Base-by-base conservation (phyloP, 192 early-diverging fungal species). In the Backusella macrospora region DNA sequence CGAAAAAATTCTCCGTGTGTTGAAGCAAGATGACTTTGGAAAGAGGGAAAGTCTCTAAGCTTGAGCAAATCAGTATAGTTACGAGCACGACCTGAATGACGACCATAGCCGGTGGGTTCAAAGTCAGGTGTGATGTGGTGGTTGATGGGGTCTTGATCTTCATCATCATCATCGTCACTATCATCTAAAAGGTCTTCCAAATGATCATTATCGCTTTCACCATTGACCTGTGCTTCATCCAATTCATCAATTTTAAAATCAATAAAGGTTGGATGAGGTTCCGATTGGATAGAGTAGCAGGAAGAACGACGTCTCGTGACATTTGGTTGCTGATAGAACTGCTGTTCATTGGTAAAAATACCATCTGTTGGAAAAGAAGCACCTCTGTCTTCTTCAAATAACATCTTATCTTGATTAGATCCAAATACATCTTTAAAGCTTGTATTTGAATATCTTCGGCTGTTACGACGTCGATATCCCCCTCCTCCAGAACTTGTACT, bases 211-310 rank as follows among this genome's bases (percentile, higher is more conserved):
- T 42, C 43, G 42, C 23, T 52, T 6, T 49, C 46, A 18, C 34
- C n/a, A 40, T 37, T 29, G 23, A 34, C 65, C 34, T 47, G 29
- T 6, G 26, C 18, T 38, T 74, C 73, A 14, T 66, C 65, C 21
- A 39, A 16, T 49, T 74, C 65, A 26, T 62, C n/a, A 26, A 74
- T 43, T 13, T 45, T 74, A 23, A n/a, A 39, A 13, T 26, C 45
- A n/a, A 43, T 21, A 44, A 67, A 64, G 26, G 62, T 74, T 10
- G 73, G 73, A 43, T 74, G 73, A 23, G 73, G 73, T 65, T 67
- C 46, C 6, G 40, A 65, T 39, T 74, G 63, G 21, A 74, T 49
- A 47, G 73, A 66, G 64, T 52, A 14, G 42, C 66, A 67, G 18
- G 69, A 71, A 40, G 69, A 71, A 38, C 52, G 69, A 21, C 69